Evolutionary conservation across 164 flowering plant genomes (phyloP), one percentile per base, ranked within the genome.

Genomic region (Euptelea pleiosperma): DNA sequence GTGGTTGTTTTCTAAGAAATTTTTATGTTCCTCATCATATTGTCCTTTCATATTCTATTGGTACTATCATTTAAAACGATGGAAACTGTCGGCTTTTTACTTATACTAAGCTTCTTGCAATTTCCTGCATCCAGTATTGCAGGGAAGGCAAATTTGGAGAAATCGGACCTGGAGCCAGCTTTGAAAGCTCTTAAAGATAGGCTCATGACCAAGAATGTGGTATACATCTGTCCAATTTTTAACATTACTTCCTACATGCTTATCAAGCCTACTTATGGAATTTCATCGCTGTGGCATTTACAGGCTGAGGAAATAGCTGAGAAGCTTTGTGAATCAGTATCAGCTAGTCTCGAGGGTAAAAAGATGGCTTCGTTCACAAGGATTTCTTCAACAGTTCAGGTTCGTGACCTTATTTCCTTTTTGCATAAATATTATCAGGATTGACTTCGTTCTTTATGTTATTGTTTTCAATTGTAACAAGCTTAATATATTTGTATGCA

Each of bases 131-230:
- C 47, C 86, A 91, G 98, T 69, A 89, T 92, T 79, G 83, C 95
- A 8, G 97, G 99, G 19, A 93, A 93, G 63, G 82, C 96, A 66
- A 83, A 84, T 67, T 65, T 93, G 63, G 99, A 88, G 64, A 93
- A 81, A 71, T 73, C 82, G 30, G 97, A 93, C 71, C 73, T 93
- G 54, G 94, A 88, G 69, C 96, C 99, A 47, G 99, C 99, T 56
- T 51, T 93, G 64, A 86, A 89, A 67, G 96, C 87, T 78, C 89
- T 93, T 26, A 93, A 93, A 69, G 99, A 93, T 58, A 82, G 96
- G 80, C 83, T 93, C 15, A 90, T 93, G 99, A 83, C 91, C 61
- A 93, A 93, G 84, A 93, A 93, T 78, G 99, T 90, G 94, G 99
- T 93, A 83, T 78, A 94, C 21, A 36, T 65, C 47, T 35, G 18